Conservation (phyloP, 139 green algal species). For the Nannochloris sp. region DNA sequence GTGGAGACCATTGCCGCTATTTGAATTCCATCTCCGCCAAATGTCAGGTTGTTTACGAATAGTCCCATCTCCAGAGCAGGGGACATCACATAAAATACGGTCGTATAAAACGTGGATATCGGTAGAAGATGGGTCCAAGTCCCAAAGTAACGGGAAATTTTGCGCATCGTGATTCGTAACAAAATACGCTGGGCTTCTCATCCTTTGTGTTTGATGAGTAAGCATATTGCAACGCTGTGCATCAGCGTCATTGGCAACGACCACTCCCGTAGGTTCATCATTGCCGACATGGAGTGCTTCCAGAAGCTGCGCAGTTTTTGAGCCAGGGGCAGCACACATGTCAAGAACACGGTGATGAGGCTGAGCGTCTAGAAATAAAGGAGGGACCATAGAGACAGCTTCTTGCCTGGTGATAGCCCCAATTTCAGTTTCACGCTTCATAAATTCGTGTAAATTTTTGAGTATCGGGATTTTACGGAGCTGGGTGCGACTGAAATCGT, state of each 20-base stretch:
- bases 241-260: constrained; percentile 96
- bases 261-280: constrained; percentile 51
- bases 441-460: constrained; percentile 66
- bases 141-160: constrained; percentile 52
- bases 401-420: constrained; percentile 96
- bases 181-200: constrained; percentile 79
- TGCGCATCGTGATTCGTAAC: constrained; percentile 93
- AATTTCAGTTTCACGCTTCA: constrained; percentile 68
- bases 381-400: constrained; percentile 97
- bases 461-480: constrained; percentile 76
- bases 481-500: constrained; percentile 66
- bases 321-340: constrained; percentile 95
- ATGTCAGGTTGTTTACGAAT: constrained; percentile 96
- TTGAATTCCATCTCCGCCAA: constrained; percentile 76
- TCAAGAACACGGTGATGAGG: constrained; percentile 94
- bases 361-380: constrained; percentile 92
- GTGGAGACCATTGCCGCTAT: constrained; percentile 85
- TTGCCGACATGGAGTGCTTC: constrained; percentile 75
- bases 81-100: constrained; percentile 94
- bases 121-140: constrained; percentile 1
- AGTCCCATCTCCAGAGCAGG: constrained; percentile 95
- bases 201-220: constrained; percentile 92
- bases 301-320: constrained; percentile 95
- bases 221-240: constrained; percentile 94
- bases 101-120: constrained; percentile 61